Base-by-base conservation (phyloP, 139 green algal species). In the Yamagishiella unicocca region DNA sequence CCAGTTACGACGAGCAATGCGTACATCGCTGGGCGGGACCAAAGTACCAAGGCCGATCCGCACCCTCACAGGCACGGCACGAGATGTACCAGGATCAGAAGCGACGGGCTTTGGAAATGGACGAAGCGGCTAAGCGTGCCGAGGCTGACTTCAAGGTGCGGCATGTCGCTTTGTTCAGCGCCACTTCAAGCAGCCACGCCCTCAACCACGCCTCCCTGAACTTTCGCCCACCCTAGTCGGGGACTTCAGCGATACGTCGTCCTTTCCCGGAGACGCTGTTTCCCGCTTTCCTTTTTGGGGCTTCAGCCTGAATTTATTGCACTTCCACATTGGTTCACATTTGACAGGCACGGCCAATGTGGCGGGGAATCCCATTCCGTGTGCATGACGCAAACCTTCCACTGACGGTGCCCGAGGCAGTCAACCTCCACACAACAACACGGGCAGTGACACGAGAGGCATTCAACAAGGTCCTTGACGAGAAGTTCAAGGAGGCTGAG, bases 81-180 rank as follows among this genome's bases (percentile, higher is more conserved):
- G 58, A 73, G 29, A 66, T 67, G 37, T 90, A 83, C 55, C 33
- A 75, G 58, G 84, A 92, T 50, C 33, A 82, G 54, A 70, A 68
- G 33, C 67, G 64, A 27, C 33, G 37, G 22, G 72, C 90, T 21
- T 71, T 93, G 55, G 66, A 85, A 72, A 70, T 87, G 55, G 88
- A 94, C 82, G 84, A 94, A 84, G 88, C 90, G 71, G 66, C 64
- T 37, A 71, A 54, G 33, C 71, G 90, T 25, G 78, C 71, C 5
- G 88, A 93, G n/a, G 90, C 89, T 1, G 90, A 91, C 72, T 94
- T 95, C 87, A 95, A 94, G 92, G 92, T 94, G 73, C 5, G 70
- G 19, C n/a, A n/a, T n/a, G n/a, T 24, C 6, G 25, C 6, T 50
- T 22, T n/a, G 73, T 10, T 64, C n/a, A n/a, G n/a, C n/a, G n/a